Evolutionary conservation across 2,329 filamentous ascomycete genomes (phyloP).

Genomic region (Phialophora expanda): DNA sequence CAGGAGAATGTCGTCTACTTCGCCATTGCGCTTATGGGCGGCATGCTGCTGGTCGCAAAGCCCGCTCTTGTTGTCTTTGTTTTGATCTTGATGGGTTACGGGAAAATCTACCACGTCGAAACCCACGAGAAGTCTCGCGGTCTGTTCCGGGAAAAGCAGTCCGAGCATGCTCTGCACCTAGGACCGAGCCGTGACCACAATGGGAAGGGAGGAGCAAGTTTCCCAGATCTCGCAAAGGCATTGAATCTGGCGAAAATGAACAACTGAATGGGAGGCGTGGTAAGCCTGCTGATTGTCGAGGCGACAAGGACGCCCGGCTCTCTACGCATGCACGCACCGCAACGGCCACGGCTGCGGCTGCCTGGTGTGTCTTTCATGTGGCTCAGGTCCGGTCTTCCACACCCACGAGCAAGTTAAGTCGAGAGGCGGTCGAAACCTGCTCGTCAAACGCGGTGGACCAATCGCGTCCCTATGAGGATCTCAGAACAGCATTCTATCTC

Average conservation of each 20-base stretch:
- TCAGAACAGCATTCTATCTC: not conserved
- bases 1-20: conserved; percentile 18
- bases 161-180: conserved; percentile 14
- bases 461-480: not conserved
- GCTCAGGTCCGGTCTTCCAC: not conserved
- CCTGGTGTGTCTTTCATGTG: not conserved
- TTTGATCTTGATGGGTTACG: conserved; percentile 18
- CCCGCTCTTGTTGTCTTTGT: conserved; percentile 19
- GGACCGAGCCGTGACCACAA: conserved; percentile 8
- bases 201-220: not conserved
- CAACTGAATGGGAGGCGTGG: not conserved
- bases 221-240: conserved; percentile 5
- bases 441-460: not conserved
- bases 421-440: not conserved
- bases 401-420: not conserved
- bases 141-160: not conserved
- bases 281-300: not conserved
- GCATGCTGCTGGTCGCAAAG: conserved; percentile 16
- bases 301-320: not conserved
- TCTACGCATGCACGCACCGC: not conserved
- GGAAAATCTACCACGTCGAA: conserved; percentile 22
- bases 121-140: conserved; percentile 11
- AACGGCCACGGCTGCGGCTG: not conserved
- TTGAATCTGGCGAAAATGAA: conserved; percentile 13
- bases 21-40: conserved; percentile 10